A percentile compares a stretch with the other conserved stretches of the same genome.
Conservation (phyloP, 441 rosid species). For the Hypseocharis bilobata region DNA sequence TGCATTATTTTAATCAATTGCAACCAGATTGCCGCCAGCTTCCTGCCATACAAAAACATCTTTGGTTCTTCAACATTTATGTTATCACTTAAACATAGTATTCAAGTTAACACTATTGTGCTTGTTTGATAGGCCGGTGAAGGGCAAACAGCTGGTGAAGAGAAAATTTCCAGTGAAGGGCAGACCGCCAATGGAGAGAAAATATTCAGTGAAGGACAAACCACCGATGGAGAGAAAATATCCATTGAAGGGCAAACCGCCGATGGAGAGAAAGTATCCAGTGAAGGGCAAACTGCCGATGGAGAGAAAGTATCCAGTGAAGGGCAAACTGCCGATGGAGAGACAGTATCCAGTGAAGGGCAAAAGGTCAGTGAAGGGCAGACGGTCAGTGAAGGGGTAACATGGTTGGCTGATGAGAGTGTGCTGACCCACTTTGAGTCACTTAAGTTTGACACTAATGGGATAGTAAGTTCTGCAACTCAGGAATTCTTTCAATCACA, state of each 20-base stretch:
- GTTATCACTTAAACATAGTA: background rate
- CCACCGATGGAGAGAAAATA: background rate
- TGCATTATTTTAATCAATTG: conserved; percentile 6
- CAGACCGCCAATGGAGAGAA: background rate
- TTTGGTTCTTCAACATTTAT: conserved; percentile 1
- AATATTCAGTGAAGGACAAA: background rate
- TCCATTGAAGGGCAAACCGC: background rate
- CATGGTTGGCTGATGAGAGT: conserved; percentile 84
- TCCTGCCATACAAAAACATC: conserved; percentile 1
- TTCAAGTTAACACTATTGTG: background rate
- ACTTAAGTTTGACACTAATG: conserved; percentile 52
- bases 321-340: background rate
- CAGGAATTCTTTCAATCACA: conserved; percentile 11
- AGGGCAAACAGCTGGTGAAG: background rate
- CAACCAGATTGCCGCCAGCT: no score
- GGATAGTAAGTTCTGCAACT: conserved; percentile 40
- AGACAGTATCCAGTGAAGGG: conserved; percentile 29
- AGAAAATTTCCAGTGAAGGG: background rate
- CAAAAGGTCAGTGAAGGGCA: conserved; percentile 16
- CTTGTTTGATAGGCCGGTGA: background rate
- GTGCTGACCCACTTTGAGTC: conserved; percentile 60
- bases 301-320: background rate
- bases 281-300: background rate
- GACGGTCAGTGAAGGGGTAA: conserved; percentile 31
- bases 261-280: background rate